These are phyloP conservation scores for Scheffersomyces titani DNA, from an alignment of 1,139 yeast genomes.

Conservation along the genomic window DNA sequence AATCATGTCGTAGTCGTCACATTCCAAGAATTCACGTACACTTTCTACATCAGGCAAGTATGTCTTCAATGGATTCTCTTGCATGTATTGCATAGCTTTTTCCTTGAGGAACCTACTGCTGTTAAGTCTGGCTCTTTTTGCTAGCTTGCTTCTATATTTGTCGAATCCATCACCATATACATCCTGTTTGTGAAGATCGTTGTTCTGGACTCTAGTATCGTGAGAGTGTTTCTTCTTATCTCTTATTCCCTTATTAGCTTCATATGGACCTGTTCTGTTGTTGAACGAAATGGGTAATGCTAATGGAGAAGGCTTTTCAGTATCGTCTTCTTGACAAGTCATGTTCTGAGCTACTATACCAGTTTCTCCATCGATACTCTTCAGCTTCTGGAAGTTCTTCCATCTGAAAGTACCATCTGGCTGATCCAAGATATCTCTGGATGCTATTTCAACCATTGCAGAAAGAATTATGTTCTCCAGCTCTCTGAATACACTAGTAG, in stretches of 20 bases:
- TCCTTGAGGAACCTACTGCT: slow-evolving; percentile 55
- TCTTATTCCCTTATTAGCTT: slow-evolving; percentile 79
- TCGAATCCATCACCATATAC: slow-evolving; percentile 79
- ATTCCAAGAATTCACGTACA: slow-evolving; percentile 55
- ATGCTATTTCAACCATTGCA: slow-evolving; percentile 73
- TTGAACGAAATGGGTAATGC: slow-evolving; percentile 70
- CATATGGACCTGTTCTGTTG: slow-evolving; percentile 74
- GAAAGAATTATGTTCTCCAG: slow-evolving; percentile 44
- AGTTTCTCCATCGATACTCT: slow-evolving; percentile 16
- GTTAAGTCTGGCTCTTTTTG: slow-evolving; percentile 50
- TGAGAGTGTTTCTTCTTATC: slow-evolving; percentile 80
- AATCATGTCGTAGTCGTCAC: slow-evolving; percentile 39
- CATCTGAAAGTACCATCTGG: slow-evolving; percentile 49
- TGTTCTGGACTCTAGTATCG: slow-evolving; percentile 78
- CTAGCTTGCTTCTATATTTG: slow-evolving; percentile 48
- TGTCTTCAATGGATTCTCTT: slow-evolving; percentile 34
- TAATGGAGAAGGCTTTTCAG: slow-evolving; percentile 33
- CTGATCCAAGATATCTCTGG: slow-evolving; percentile 61
- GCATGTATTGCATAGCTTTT: slow-evolving; percentile 53
- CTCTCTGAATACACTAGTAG: slow-evolving; percentile 40
- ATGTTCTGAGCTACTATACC: slow-evolving; percentile 21
- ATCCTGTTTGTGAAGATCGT: slow-evolving; percentile 62
- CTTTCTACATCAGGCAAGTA: slow-evolving; percentile 61
- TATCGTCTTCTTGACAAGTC: slow-evolving; percentile 21
- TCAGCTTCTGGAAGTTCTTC: slow-evolving; percentile 35